phyloP scores from a whole-genome alignment of 768 basidiomycete genomes.

The Cubamyces sp. region DNA sequence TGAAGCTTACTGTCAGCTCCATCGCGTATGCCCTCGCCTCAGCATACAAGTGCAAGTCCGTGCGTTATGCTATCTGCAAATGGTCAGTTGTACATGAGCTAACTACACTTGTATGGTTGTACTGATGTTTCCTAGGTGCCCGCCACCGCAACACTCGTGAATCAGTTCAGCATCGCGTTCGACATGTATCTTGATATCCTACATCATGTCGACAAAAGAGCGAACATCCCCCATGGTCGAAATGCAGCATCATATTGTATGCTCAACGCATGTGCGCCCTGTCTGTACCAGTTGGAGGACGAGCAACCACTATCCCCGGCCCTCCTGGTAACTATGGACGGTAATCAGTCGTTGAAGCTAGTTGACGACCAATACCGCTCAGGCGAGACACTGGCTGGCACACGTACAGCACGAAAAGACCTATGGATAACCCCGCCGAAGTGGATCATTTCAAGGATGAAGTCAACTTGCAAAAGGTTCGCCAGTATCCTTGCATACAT shows the following conservation, averaged over 20 bases:
- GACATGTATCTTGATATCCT: conserved; percentile 35
- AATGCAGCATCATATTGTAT: conserved; percentile 31
- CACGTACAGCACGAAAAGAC: conserved; percentile 2
- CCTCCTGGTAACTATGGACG: conserved; percentile 30
- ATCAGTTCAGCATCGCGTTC: conserved; percentile 33
- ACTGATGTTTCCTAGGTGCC: background rate
- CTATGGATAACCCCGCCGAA: conserved; percentile 13
- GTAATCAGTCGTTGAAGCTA: conserved; percentile 29
- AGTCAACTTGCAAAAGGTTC: conserved; percentile 16
- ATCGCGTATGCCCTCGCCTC: conserved; percentile 32
- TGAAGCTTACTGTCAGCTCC: conserved; percentile 32
- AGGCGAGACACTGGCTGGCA: background rate
- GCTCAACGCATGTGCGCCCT: conserved; percentile 32
- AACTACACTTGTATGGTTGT: background rate
- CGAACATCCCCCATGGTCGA: conserved; percentile 23
- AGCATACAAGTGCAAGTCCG: conserved; percentile 29
- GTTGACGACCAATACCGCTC: conserved; percentile 11
- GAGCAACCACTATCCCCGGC: background rate
- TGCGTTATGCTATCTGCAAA: conserved; percentile 27
- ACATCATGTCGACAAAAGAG: conserved; percentile 15
- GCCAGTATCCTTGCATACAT: background rate
- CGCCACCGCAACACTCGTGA: background rate
- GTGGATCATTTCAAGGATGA: conserved; percentile 32
- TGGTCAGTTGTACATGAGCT: conserved; percentile 14
- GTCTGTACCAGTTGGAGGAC: conserved; percentile 28